These are phyloP conservation scores for Solanum acaule DNA, from an alignment of 257 asterid genomes.

Conservation along the genomic window DNA sequence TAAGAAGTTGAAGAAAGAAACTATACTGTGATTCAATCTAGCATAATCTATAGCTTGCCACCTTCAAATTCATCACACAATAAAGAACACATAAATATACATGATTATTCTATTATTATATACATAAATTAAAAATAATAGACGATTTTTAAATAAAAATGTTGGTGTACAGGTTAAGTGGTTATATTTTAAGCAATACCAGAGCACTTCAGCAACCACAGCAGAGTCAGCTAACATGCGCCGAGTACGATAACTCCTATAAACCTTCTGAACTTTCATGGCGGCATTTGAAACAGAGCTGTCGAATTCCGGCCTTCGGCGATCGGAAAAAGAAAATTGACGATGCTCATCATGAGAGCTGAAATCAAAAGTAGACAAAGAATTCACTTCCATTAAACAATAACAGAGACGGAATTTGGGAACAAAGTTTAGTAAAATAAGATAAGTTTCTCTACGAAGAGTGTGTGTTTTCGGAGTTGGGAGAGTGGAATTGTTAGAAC, in stretches of 20 bases:
- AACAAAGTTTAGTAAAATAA: neutral
- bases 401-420: neutral
- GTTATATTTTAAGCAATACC: constrained; percentile 16
- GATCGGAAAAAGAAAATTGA: neutral
- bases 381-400: constrained; percentile 43
- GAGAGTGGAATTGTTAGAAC: neutral
- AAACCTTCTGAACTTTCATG: constrained; percentile 82
- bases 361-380: constrained; percentile 31
- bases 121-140: neutral
- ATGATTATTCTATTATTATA: neutral
- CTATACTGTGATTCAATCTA: constrained; percentile 64
- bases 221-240: constrained; percentile 99
- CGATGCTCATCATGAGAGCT: constrained; percentile 6
- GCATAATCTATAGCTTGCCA: constrained; percentile 87
- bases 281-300: constrained; percentile 40
- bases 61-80: constrained; percentile 35
- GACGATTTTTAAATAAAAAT: neutral
- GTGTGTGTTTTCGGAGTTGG: neutral
- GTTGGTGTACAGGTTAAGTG: neutral
- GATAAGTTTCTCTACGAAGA: neutral
- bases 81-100: neutral
- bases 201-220: constrained; percentile 85
- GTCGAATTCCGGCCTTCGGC: neutral
- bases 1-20: constrained; percentile 72
- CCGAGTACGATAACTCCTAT: constrained; percentile 84